Evolutionary conservation across 2,329 filamentous ascomycete genomes (phyloP), one percentile per base, ranked within the genome.

Genomic region (Diaporthe sp.): DNA sequence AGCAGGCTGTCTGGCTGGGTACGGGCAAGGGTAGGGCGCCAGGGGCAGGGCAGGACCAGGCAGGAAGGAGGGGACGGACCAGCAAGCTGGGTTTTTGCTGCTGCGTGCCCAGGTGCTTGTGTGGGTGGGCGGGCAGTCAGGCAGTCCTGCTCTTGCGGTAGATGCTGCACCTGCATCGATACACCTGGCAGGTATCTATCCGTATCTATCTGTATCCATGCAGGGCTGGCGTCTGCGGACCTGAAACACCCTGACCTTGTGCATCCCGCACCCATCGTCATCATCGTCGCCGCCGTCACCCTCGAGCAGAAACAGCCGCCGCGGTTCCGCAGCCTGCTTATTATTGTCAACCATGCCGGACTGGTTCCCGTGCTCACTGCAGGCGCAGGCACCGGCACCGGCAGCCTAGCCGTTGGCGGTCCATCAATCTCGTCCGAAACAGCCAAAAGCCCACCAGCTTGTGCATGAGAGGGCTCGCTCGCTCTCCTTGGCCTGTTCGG

Each of bases 61-160:
- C 65, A 70, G 42, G 65, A 70, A 55, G 65, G 65, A 70, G 65
- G 65, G 65, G 65, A 42, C 65, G 65, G 39, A 49, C 65, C 65
- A 53, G 65, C 46, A 70, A 42, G 65, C 49, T 70, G 65, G 65
- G 65, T 70, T 70, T 60, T 60, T 60, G 46, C 49, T 51, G 42
- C 42, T 61, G 57, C 17, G 57, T 44, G 37, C 28, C 10, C 19
- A 22, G 28, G 28, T 57, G 55, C 31, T 34, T 25, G 28, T 37
- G 55, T n/a, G 34, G 17, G 28, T 58, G 55, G 7, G 28, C 10
- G 28, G n/a, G 44, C 44, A 19, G 44, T 6, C 44, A 4, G 44
- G 44, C 44, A 22, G 44, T 49, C 44, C 8, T 49, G 44, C 44
- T 49, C 44, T 22, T 49, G 44, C 44, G 44, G 44, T 46, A 46